A percentile compares a stretch with the other conserved stretches of the same genome.
Evolutionary conservation across 257 asterid genomes (phyloP).

Genomic region (Henckelia pumila): DNA sequence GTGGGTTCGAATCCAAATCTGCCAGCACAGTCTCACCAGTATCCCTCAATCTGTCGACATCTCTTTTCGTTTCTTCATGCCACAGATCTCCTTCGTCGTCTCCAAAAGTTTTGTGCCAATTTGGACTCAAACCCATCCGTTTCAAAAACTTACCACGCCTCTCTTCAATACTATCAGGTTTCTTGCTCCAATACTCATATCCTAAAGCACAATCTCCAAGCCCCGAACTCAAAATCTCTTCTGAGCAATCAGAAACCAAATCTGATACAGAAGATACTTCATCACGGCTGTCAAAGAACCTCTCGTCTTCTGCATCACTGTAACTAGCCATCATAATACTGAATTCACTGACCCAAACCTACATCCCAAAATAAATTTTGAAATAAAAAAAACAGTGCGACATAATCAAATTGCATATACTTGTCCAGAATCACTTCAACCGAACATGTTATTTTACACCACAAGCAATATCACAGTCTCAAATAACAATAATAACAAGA

Average conservation of each 20-base stretch:
- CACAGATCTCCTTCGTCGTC: constrained; percentile 31
- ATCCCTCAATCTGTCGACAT: constrained; percentile 37
- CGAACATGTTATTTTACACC: neutral
- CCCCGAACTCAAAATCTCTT: constrained; percentile 38
- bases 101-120: constrained; percentile 27
- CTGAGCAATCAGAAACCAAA: constrained; percentile 49
- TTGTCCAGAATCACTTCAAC: neutral
- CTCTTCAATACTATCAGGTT: constrained; percentile 55
- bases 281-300: constrained; percentile 60
- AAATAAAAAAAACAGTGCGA: constrained; percentile 23
- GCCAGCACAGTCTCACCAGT: constrained; percentile 42
- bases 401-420: constrained; percentile 1
- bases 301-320: constrained; percentile 45
- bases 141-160: constrained; percentile 63
- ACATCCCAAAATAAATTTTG: constrained; percentile 18
- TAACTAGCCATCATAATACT: constrained; percentile 39
- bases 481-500: neutral
- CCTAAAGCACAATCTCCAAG: constrained; percentile 39
- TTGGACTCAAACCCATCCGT: constrained; percentile 62
- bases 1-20: constrained; percentile 41
- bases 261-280: constrained; percentile 48
- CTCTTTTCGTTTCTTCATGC: constrained; percentile 23
- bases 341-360: constrained; percentile 37
- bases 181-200: constrained; percentile 70
- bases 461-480: neutral